Evolutionary conservation across 1,284 basidiomycete species (phyloP).

Genomic region (Trametes hirsuta): DNA sequence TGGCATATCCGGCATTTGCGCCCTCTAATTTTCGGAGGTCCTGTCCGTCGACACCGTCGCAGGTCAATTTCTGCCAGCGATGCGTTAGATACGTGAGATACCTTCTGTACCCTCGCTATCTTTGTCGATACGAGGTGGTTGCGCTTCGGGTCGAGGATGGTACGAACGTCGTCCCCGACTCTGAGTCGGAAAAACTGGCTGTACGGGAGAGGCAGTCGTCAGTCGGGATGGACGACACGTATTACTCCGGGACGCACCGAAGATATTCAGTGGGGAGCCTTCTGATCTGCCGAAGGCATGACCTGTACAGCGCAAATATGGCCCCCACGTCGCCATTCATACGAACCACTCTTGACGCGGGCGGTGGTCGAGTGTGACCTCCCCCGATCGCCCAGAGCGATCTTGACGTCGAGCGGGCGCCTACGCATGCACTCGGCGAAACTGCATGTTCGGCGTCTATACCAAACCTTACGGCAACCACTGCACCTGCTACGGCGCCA

Average conservation of each 20-base stretch:
- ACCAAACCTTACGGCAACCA: neutral
- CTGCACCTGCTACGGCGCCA: neutral
- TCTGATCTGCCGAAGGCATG: slow-evolving; percentile 54
- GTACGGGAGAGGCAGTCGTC: slow-evolving; percentile 10
- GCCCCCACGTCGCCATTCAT: slow-evolving; percentile 23
- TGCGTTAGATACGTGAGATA: slow-evolving; percentile 25
- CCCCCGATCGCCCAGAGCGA: neutral
- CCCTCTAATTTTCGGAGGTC: slow-evolving; percentile 55
- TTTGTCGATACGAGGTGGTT: slow-evolving; percentile 41
- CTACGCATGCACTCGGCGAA: slow-evolving; percentile 1
- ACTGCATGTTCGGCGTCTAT: neutral
- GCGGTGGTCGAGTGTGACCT: neutral
- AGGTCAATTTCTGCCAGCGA: neutral
- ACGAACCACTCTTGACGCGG: slow-evolving; percentile 1
- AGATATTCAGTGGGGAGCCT: slow-evolving; percentile 62
- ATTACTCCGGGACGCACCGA: slow-evolving; percentile 44
- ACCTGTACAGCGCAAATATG: slow-evolving; percentile 52
- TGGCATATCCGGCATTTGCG: slow-evolving; percentile 57
- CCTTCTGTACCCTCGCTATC: slow-evolving; percentile 55
- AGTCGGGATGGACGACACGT: slow-evolving; percentile 16
- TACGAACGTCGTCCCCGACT: slow-evolving; percentile 58
- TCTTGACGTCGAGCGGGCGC: slow-evolving; percentile 4
- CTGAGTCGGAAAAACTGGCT: slow-evolving; percentile 72
- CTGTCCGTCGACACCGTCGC: slow-evolving; percentile 40
- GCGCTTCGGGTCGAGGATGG: slow-evolving; percentile 27